Base-by-base conservation (phyloP, 352 stramenopile genomes). In the Paralagenidium karlingii region DNA sequence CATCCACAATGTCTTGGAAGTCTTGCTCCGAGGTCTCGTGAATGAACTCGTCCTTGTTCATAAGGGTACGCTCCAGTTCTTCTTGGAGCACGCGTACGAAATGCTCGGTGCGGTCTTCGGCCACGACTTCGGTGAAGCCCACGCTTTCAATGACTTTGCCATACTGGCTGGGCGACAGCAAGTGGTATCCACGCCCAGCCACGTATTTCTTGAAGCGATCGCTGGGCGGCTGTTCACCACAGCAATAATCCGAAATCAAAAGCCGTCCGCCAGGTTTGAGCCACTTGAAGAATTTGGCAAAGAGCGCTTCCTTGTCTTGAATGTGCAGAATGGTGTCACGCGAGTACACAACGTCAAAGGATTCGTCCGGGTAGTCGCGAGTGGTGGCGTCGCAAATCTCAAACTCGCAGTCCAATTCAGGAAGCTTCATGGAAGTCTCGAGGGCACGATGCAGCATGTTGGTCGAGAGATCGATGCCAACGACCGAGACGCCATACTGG, bases 301-400 rank as follows among this genome's bases (percentile, higher is more conserved):
- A 82, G 32, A 84, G 49, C 22, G 54, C 47, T 16, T 57, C 27
- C 45, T 84, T 82, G 47, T 78, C 60, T 11, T 60, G 51, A 45
- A 84, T 84, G 45, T 84, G 70, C 24, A 84, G 54, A 43, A 84
- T 82, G 30, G 70, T 84, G 53, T 84, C 70, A 6, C 70, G 67
- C 49, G 70, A 84, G 55, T 84, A 84, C 5, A 84, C 46, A 18
- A 82, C 64, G 36, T 84, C 70, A 40, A 84, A 84, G 7, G 70
- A 84, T 9, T 58, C 53, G 24, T 58, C 53, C 2, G 67, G 59
- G 45, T 60, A 83, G 22, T 83, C 67, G 21, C 60, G 63, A 12
- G 36, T 58, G 3, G 70, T 84, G 6, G 68, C 70, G 24, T 84
- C 67, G 33, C 64, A 81, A 43, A 84, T 77, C 60, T 82, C 67